Evolutionary conservation across 805 yeast genomes (phyloP), one percentile per base, ranked within the genome.

Genomic region (Yamadazyma nakazawae): DNA sequence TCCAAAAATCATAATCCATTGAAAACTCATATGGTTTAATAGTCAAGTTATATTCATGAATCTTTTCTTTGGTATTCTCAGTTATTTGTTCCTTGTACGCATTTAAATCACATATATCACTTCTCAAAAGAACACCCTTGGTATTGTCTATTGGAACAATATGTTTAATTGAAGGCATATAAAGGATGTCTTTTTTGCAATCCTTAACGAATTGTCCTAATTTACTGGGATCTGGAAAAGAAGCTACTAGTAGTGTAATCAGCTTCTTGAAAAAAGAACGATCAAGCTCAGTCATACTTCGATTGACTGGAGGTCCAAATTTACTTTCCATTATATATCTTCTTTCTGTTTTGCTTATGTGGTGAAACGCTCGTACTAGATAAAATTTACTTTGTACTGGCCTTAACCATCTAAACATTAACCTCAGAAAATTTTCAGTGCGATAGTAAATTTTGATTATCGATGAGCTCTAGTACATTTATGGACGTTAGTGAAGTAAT

Each of bases 1-100:
- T 82, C 98, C 98, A 94, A 63, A 80, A 88, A 42, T 80, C 75
- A 61, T 94, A 94, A 51, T 74, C 84, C 42, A 94, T 57, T 9
- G 60, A 46, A 47, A 88, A 69, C 2, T 66, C 70, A 57, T 85
- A 82, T 1, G 84, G 80, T 34, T 64, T 63, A 11, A 85, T 60
- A 5, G 62, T 59, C 1, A 81, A 77, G 0, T 73, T 67, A 37
- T 73, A 70, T 26, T 78, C 75, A 12, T 70, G 55, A 2, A 91
- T 64, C 47, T 74, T 74, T 11, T 64, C 64, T 24, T 65, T 52
- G 0, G 88, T 74, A 11, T 59, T 64, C 1, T 64, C 52, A 0
- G 82, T 64, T 12, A 86, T 49, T 2, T 37, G 26, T 4, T 34
- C 18, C 11, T 34, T 8, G 7, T 68, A 57, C 0, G 53, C 49